These are phyloP conservation scores for Ulota crispa DNA, from an alignment of 225 moss, liverwort and hornwort genomes.

Conservation along the genomic window DNA sequence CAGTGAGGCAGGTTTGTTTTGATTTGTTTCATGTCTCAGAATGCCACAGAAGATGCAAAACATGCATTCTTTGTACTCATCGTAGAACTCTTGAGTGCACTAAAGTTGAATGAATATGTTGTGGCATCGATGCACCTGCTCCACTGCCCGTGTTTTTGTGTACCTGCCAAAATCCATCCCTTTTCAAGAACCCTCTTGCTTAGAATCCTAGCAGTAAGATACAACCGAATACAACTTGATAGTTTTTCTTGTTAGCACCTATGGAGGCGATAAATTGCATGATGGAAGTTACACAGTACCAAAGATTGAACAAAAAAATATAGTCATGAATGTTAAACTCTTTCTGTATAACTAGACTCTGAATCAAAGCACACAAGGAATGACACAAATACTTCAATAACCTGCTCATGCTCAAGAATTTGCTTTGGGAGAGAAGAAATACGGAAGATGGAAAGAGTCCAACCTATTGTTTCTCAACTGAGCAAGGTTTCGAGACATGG, in stretches of 20 bases:
- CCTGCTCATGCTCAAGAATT: slow-evolving; percentile 54
- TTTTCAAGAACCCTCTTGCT: not conserved
- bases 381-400: slow-evolving; percentile 42
- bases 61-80: slow-evolving; percentile 32
- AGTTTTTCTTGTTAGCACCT: no score
- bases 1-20: slow-evolving; percentile 43
- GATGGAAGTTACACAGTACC: not conserved
- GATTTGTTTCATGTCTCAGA: slow-evolving; percentile 29
- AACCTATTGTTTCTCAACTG: slow-evolving; percentile 40
- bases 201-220: not conserved
- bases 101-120: slow-evolving; percentile 46
- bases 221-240: not conserved
- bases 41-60: slow-evolving; percentile 61
- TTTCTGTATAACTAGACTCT: not conserved
- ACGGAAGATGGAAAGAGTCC: slow-evolving; percentile 53
- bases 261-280: not conserved
- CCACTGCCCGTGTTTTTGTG: slow-evolving; percentile 67
- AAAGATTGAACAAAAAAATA: not conserved
- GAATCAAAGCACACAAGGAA: not conserved
- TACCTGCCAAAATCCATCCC: slow-evolving; percentile 37
- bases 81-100: slow-evolving; percentile 46
- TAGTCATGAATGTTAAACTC: not conserved
- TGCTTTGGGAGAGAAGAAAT: slow-evolving; percentile 47
- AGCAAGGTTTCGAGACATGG: slow-evolving; percentile 64
- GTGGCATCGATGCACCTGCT: slow-evolving; percentile 78